These are phyloP conservation scores for Kodamaea hsintzibuensis DNA, from an alignment of 805 yeast species.

Conservation along the genomic window DNA sequence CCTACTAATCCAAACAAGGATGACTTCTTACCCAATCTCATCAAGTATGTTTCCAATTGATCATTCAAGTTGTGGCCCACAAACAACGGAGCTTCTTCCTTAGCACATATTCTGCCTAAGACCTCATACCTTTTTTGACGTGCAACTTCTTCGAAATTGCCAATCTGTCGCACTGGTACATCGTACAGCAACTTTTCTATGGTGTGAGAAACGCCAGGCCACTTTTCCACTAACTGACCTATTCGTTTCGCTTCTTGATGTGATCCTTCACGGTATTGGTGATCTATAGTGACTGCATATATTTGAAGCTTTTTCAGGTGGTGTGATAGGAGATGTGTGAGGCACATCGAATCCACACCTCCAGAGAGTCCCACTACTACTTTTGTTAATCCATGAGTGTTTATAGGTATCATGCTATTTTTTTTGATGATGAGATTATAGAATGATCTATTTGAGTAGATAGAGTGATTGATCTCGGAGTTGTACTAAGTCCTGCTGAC, in stretches of 20 bases:
- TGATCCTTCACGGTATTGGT: slow-evolving; percentile 52
- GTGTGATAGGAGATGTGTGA: slow-evolving; percentile 50
- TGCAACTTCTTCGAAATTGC: slow-evolving; percentile 61
- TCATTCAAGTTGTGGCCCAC: slow-evolving; percentile 74
- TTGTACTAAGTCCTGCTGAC: no score
- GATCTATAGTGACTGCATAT: slow-evolving; percentile 68
- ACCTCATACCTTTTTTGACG: slow-evolving; percentile 51
- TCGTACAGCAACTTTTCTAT: slow-evolving; percentile 27
- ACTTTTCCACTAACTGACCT: slow-evolving; percentile 26
- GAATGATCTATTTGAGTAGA: not conserved
- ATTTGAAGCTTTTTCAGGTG: slow-evolving; percentile 37
- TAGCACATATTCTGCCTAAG: slow-evolving; percentile 42
- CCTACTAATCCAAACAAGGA: slow-evolving; percentile 59
- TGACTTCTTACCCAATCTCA: slow-evolving; percentile 47
- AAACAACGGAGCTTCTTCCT: slow-evolving; percentile 39
- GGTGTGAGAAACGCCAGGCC: slow-evolving; percentile 35
- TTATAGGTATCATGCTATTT: not conserved
- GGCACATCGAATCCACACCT: slow-evolving; percentile 79
- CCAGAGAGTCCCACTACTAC: slow-evolving; percentile 70
- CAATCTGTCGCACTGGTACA: slow-evolving; percentile 27
- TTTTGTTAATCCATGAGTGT: not conserved
- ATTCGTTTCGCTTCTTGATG: slow-evolving; percentile 49
- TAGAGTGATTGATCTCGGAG: no score
- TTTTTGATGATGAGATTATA: not conserved
- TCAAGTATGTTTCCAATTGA: slow-evolving; percentile 67